Base-by-base conservation (phyloP, 2,329 filamentous ascomycete genomes). In the Hypoxylon sp. region DNA sequence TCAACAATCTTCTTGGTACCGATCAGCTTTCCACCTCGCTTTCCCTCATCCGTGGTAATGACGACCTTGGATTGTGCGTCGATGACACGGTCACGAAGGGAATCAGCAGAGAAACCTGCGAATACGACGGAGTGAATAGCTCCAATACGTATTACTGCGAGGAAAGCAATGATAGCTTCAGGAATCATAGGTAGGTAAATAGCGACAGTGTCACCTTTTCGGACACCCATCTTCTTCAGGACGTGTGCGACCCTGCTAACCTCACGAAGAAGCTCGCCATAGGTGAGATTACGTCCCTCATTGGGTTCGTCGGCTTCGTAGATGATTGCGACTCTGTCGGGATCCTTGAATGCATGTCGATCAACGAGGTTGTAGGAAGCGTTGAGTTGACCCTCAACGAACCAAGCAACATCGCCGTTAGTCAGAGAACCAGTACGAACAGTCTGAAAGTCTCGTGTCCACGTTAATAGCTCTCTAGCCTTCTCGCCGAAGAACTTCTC, bases 171-270 rank as follows among this genome's bases (percentile, higher is more conserved):
- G 64, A 99, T 76, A 5, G 96, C 96, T 82, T 99, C 95, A 61
- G 96, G 96, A 80, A 99, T 97, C 96, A 99, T 99, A 80, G 96
- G 96, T 72, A 99, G 84, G 85, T 99, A 99, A 73, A 99, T 92
- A 70, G 94, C 96, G 63, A 99, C 94, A 3, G 94, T 97, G 82
- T 99, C 96, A 61, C 96, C 96, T 86, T 98, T 98, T 84, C 91
- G 90, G 67, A 99, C 95, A 70, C 96, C 96, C 89, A 97, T 96
- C 83, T 95, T 89, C 86, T 94, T 97, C 74, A 99, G 87, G 23
- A 92, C 91, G 84, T 93, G 93, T 48, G 96, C 92, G 14, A 93
- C 89, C 80, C 89, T 91, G 76, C 91, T 98, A 56, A 99, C 95
- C 81, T 99, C 89, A 71, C 94, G 91, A 68, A 98, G 88, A 57